A percentile compares a stretch with the other conserved stretches of the same genome.
Evolutionary conservation across 345 rosid genomes (phyloP).

Genomic region (Moricandia arvensis): DNA sequence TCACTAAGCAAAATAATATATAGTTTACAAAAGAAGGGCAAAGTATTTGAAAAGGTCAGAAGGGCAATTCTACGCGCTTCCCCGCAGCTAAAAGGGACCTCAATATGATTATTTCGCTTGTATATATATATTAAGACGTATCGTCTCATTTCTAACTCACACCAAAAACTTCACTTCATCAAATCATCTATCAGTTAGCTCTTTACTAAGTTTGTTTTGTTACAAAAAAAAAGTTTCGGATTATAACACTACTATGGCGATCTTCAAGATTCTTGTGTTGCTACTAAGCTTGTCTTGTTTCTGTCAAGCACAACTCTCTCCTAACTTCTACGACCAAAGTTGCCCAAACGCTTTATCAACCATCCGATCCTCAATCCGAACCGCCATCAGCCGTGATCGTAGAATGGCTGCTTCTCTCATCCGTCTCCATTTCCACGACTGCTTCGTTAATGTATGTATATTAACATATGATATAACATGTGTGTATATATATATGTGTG

Average conservation of each 20-base stretch:
- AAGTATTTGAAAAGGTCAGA: slow-evolving; percentile 19
- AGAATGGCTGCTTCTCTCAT: slow-evolving; percentile 64
- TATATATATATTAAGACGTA: background rate
- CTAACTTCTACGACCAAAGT: slow-evolving; percentile 47
- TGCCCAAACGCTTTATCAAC: slow-evolving; percentile 48
- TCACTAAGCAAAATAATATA: background rate
- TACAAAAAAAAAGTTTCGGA: background rate
- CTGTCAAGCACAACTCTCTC: slow-evolving; percentile 45
- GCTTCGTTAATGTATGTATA: slow-evolving; percentile 44
- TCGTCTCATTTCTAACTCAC: slow-evolving; percentile 9
- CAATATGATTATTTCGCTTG: background rate
- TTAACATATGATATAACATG: background rate
- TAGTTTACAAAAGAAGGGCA: background rate
- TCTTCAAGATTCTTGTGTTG: slow-evolving; percentile 24
- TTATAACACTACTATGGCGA: slow-evolving; percentile 8
- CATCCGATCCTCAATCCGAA: slow-evolving; percentile 42
- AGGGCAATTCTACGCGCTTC: slow-evolving; percentile 7
- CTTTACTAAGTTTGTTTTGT: background rate
- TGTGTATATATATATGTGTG: background rate
- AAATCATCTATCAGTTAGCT: background rate
- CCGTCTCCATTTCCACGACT: slow-evolving; percentile 66
- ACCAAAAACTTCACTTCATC: background rate
- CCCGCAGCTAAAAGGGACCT: slow-evolving; percentile 29
- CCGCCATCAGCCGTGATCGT: slow-evolving; percentile 42
- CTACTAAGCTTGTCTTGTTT: slow-evolving; percentile 28